These are phyloP conservation scores for Quercus phellos DNA, from an alignment of 331 rosid genomes.

Conservation along the genomic window DNA sequence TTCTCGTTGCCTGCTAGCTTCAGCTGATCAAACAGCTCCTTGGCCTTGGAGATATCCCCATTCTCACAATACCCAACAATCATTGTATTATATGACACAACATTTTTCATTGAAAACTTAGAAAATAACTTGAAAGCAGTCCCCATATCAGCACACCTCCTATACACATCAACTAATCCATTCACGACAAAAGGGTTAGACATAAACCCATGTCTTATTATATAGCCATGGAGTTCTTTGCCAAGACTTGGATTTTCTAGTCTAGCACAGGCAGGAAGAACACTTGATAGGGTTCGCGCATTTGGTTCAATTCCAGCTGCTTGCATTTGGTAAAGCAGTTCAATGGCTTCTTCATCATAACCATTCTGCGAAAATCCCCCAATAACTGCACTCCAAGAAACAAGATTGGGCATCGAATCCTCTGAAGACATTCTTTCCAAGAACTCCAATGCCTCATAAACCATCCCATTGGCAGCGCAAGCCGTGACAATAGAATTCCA, in stretches of 20 bases:
- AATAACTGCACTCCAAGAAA: conserved; percentile 57
- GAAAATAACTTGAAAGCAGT: conserved; percentile 40
- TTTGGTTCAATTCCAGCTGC: conserved; percentile 40
- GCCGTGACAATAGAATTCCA: conserved; percentile 57
- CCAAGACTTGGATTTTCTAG: conserved; percentile 35
- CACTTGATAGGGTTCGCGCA: conserved; percentile 41
- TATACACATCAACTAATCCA: conserved; percentile 50
- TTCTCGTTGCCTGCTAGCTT: conserved; percentile 22
- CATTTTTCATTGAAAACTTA: conserved; percentile 29
- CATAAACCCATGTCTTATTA: conserved; percentile 29
- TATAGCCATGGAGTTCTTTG: conserved; percentile 46
- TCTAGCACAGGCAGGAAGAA: conserved; percentile 48
- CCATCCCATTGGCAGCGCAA: conserved; percentile 40
- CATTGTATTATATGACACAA: conserved; percentile 45
- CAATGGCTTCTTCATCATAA: conserved; percentile 41
- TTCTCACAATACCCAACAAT: conserved; percentile 49
- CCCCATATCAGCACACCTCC: conserved; percentile 42
- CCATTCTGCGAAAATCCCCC: conserved; percentile 54
- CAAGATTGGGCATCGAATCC: conserved; percentile 34
- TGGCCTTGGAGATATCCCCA: conserved; percentile 39
- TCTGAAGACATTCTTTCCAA: conserved; percentile 32
- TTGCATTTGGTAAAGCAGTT: conserved; percentile 38
- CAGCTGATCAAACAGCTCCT: conserved; percentile 47
- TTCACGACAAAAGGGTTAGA: conserved; percentile 42
- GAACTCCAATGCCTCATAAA: conserved; percentile 41